Evolutionary conservation across 2,329 filamentous ascomycete species (phyloP).

Genomic region (Ustulina deusta): DNA sequence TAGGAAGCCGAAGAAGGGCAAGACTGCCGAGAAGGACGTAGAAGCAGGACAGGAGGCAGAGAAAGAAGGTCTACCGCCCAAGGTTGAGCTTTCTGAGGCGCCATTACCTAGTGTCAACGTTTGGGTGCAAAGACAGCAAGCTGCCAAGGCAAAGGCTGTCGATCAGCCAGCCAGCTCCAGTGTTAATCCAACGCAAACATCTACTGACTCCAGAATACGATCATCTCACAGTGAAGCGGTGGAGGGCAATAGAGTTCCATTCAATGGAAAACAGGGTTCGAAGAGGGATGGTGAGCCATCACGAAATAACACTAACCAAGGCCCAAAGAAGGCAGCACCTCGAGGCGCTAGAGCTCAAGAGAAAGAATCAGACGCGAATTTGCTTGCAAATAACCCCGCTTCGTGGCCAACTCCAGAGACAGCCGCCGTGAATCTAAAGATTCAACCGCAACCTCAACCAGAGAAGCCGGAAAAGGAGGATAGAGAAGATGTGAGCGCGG

Average conservation of each 20-base stretch:
- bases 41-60: constrained; percentile 63
- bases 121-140: constrained; percentile 82
- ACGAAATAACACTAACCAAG: constrained; percentile 56
- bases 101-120: constrained; percentile 86
- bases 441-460: constrained; percentile 72
- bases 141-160: constrained; percentile 63
- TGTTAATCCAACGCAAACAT: constrained; percentile 8
- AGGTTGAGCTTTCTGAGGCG: constrained; percentile 80
- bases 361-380: constrained; percentile 64
- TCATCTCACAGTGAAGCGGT: constrained; percentile 40
- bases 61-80: constrained; percentile 70
- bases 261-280: constrained; percentile 57
- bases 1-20: constrained; percentile 73
- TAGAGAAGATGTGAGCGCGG: constrained; percentile 64
- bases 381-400: constrained; percentile 80
- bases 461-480: constrained; percentile 72
- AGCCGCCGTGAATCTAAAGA: constrained; percentile 80
- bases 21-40: constrained; percentile 63
- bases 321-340: constrained; percentile 55
- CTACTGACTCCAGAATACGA: constrained; percentile 42
- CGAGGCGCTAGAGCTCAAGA: constrained; percentile 61
- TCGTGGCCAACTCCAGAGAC: constrained; percentile 93
- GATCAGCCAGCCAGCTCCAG: constrained; percentile 29
- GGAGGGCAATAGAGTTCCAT: constrained; percentile 47
- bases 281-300: constrained; percentile 58